These are phyloP conservation scores for Naganishia onofrii DNA, from an alignment of 768 basidiomycete species.

Conservation along the genomic window DNA sequence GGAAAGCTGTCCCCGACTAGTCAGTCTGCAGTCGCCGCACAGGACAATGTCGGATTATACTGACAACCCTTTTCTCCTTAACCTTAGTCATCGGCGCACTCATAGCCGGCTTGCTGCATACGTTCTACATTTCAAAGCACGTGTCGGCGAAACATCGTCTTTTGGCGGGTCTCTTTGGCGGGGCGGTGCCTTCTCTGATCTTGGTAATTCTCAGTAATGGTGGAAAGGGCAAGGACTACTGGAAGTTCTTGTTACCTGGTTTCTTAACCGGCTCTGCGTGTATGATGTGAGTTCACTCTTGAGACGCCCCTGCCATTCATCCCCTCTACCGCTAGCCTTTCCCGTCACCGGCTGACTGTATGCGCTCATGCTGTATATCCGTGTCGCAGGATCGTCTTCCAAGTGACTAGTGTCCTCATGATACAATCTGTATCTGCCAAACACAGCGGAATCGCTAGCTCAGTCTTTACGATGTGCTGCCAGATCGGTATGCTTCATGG, in stretches of 20 bases:
- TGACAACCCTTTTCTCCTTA: neutral
- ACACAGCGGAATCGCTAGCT: constrained; percentile 43
- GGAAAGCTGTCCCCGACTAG: neutral
- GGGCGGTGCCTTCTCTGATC: constrained; percentile 22
- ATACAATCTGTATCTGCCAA: constrained; percentile 43
- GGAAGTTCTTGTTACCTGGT: constrained; percentile 43
- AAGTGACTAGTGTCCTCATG: constrained; percentile 33
- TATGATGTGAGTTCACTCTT: constrained; percentile 6
- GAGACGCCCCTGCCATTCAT: too few species aligned
- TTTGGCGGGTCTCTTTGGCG: neutral
- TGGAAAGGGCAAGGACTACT: constrained; percentile 43
- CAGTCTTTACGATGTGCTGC: constrained; percentile 38
- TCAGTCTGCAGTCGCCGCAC: neutral
- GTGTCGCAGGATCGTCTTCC: constrained; percentile 12
- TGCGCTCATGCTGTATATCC: too few species aligned
- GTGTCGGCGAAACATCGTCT: neutral
- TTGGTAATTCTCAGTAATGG: constrained; percentile 44
- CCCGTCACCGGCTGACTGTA: too few species aligned
- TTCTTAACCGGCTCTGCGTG: constrained; percentile 35
- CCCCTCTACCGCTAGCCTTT: too few species aligned
- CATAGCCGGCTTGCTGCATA: constrained; percentile 9
- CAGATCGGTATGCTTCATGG: constrained; percentile 7
- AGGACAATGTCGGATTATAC: neutral
- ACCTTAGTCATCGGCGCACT: neutral
- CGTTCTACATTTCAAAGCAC: neutral